Base-by-base conservation (phyloP, 768 basidiomycete species). In the Auricularia cornea region DNA sequence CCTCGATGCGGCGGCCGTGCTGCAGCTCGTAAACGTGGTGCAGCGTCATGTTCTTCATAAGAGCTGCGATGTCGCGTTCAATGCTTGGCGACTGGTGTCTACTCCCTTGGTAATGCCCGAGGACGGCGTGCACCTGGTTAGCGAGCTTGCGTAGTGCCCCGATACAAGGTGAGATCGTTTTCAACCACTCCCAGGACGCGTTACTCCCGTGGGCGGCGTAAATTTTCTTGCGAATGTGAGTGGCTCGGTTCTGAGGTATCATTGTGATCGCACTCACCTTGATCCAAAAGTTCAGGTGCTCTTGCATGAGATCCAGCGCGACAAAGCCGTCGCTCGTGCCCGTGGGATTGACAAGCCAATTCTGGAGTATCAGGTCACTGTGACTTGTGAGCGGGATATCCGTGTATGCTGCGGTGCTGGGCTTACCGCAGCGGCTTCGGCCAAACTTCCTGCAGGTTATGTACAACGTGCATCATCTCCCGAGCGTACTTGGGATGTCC, bases 221-320 rank as follows among this genome's bases (percentile, higher is more conserved):
- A 35, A 73, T 61, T 4, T 48, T 61, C 71, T 73, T 57, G 1
- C 29, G n/a, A n/a, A n/a, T n/a, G n/a, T n/a, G n/a, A n/a, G n/a
- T 18, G 23, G 44, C 3, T 18, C 6, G 11, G 20, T 8, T 48
- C 1, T 18, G 44, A 20, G 16, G 12, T 18, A 5, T 8, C 44
- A 23, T 1, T 18, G 23, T 18, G 16, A 14, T 12, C 28, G 29
- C 3, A 0, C 62, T 0, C 60, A 74, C 75, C 69, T 75, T 75
- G 23, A 71, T 73, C 72, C 71, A 76, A 59, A 65, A 73, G 38
- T 75, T 74, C 35, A 71, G 38, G 57, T 76, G 76, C 44, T 76
- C 74, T 48, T 77, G 75, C 29, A 77, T 59, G 0, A 75, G 67
- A 38, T 76, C 75, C 0, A 76, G 66, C 28, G 70, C 68, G 0